Conservation (phyloP, 2,329 filamentous ascomycete genomes). For the Tolypocladium ovalisporum region DNA sequence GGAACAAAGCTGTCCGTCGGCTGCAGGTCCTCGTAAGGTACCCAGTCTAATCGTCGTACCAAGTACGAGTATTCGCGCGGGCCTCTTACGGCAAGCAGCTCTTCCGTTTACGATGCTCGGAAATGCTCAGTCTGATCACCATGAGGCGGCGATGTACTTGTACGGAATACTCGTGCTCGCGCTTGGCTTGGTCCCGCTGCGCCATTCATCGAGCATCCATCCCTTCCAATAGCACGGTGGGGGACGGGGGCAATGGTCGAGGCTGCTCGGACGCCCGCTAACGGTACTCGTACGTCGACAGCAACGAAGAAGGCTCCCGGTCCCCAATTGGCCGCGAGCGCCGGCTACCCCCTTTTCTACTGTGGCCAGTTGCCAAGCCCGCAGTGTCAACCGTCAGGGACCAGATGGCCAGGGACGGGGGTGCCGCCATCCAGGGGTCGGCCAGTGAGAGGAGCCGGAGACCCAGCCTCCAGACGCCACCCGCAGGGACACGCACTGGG, state of each 20-base stretch:
- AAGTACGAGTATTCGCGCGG: background rate
- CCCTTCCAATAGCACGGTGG: background rate
- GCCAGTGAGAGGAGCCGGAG: background rate
- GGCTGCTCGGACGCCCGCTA: background rate
- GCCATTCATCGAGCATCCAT: background rate
- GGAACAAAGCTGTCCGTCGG: background rate
- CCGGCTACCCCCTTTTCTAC: background rate
- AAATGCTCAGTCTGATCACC: background rate
- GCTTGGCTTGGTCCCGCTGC: background rate
- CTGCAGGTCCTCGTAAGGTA: background rate
- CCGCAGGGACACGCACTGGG: background rate
- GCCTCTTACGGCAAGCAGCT: background rate
- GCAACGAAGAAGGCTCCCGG: background rate
- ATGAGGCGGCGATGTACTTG: too few relatives aligned
- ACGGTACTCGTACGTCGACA: background rate
- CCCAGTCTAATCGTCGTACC: background rate
- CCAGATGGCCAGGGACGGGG: background rate
- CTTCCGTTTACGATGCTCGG: background rate
- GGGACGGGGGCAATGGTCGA: too few relatives aligned
- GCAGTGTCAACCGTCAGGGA: background rate
- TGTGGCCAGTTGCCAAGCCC: background rate
- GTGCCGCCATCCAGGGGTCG: background rate
- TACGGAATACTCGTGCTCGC: too few relatives aligned
- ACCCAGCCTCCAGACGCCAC: background rate
- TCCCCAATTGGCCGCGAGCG: background rate